Base-by-base conservation (phyloP, 257 asterid genomes). In the Coffea canephora region DNA sequence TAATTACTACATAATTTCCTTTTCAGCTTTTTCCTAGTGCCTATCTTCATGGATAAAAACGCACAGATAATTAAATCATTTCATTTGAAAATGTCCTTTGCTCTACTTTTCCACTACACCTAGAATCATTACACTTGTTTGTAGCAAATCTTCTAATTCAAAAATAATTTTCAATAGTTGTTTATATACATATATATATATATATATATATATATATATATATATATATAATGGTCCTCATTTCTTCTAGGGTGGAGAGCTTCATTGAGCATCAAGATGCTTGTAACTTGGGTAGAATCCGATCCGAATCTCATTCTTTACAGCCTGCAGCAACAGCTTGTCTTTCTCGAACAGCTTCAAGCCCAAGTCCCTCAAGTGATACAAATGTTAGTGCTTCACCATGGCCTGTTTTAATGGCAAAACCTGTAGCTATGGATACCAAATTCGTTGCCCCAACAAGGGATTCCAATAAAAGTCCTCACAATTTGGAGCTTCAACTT, bases 221-320 rank as follows among this genome's bases (percentile, higher is more conserved):
- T 31, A 31, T 31, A 31, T 31, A 31, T 31, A 31, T 34, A 54
- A 65, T 55, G 39, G 5, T 54, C 71, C 18, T 61, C 7, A 4
- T 68, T 52, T 76, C 12, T 41, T 27, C 7, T 81, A 88, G 91
- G 86, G 91, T 88, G 79, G 91, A 88, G 83, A 88, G 90, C 59
- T 88, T 88, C 84, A 88, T 88, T 21, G 91, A 88, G 77, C 91
- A 88, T 67, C 91, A 88, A 86, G 91, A 86, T 78, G 90, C 86
- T 65, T 88, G 90, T 54, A 84, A 83, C 67, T 77, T 86, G 77
- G 90, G 87, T 27, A 81, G 83, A 31, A 77, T 84, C 75, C 77
- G 82, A 78, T 79, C 88, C 18, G 89, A 86, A 74, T 81, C 88
- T 6, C 84, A 72, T 46, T 69, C 84, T 23, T 67, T 84, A 66